A percentile compares a stretch with the other conserved stretches of the same genome.
phyloP scores from a whole-genome alignment of 2,329 filamentous ascomycete species.

The Paecilomyces formosus region DNA sequence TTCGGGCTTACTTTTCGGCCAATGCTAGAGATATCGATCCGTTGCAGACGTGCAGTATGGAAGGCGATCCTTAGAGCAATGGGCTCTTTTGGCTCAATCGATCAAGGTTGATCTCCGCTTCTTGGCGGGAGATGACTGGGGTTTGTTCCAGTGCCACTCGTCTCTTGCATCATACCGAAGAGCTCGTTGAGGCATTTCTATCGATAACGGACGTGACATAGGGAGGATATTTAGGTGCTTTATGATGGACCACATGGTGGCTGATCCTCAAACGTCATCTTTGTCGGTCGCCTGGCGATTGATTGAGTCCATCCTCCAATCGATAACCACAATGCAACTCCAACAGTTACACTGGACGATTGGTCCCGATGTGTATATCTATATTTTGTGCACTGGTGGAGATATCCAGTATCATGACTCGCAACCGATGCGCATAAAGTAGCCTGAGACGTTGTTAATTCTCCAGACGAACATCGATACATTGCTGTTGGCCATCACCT shows the following conservation, averaged over 20 bases:
- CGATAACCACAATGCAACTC: background rate
- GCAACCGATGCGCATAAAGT: no score
- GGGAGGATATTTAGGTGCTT: background rate
- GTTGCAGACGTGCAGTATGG: background rate
- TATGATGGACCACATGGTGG: background rate
- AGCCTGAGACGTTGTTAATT: no score
- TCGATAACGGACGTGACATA: background rate
- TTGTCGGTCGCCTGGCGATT: background rate
- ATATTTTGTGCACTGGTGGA: no score
- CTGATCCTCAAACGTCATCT: background rate
- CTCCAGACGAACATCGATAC: no score
- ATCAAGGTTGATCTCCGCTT: background rate
- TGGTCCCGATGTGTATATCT: background rate
- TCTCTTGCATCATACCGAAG: background rate
- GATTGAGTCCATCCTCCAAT: background rate
- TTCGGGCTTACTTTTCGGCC: background rate
- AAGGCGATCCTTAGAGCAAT: background rate
- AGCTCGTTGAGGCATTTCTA: background rate
- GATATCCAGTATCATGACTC: no score
- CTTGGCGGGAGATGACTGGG: background rate
- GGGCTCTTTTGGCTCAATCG: background rate
- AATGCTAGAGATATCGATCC: background rate
- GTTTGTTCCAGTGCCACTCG: background rate
- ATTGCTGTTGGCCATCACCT: no score
- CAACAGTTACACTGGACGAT: background rate